These are phyloP conservation scores for Amylostereum areolatum DNA, from an alignment of 1,284 basidiomycete genomes.

Conservation along the genomic window DNA sequence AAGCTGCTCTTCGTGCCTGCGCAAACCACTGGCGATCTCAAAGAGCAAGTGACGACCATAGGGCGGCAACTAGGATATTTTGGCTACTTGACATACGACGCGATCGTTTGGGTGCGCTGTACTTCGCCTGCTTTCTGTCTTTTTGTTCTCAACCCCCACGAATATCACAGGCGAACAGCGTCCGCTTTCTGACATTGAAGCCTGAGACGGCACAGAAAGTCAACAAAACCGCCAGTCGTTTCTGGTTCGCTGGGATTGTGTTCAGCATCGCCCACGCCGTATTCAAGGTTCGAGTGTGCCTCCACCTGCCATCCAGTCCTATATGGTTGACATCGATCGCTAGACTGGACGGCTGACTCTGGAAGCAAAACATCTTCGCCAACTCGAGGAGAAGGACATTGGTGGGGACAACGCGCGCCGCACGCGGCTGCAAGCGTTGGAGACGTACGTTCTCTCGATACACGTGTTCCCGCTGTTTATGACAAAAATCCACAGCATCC, in stretches of 20 bases:
- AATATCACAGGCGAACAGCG: slow-evolving; percentile 48
- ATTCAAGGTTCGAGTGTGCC: slow-evolving; percentile 47
- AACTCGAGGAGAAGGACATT: slow-evolving; percentile 56
- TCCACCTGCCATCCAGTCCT: neutral
- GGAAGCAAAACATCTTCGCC: slow-evolving; percentile 48
- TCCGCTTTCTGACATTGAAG: slow-evolving; percentile 65
- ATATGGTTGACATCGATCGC: neutral
- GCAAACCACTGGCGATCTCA: slow-evolving; percentile 47
- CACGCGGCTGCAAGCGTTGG: slow-evolving; percentile 50
- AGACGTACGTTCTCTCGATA: slow-evolving; percentile 37
- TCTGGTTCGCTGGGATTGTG: slow-evolving; percentile 88
- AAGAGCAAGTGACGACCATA: slow-evolving; percentile 81
- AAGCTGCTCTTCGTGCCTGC: slow-evolving; percentile 85
- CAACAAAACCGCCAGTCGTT: slow-evolving; percentile 72
- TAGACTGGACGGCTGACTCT: slow-evolving; percentile 56
- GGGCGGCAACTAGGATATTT: slow-evolving; percentile 88
- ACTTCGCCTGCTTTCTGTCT: neutral
- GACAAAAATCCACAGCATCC: slow-evolving; percentile 42
- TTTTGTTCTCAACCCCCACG: neutral
- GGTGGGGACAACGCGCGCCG: slow-evolving; percentile 65
- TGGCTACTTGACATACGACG: slow-evolving; percentile 82
- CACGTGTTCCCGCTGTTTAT: slow-evolving; percentile 5
- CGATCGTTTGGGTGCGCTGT: slow-evolving; percentile 72
- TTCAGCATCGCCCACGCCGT: slow-evolving; percentile 68
- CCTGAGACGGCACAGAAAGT: slow-evolving; percentile 65